Evolutionary conservation across 306 rosid species (phyloP).

Genomic region (Castanopsis chinensis): DNA sequence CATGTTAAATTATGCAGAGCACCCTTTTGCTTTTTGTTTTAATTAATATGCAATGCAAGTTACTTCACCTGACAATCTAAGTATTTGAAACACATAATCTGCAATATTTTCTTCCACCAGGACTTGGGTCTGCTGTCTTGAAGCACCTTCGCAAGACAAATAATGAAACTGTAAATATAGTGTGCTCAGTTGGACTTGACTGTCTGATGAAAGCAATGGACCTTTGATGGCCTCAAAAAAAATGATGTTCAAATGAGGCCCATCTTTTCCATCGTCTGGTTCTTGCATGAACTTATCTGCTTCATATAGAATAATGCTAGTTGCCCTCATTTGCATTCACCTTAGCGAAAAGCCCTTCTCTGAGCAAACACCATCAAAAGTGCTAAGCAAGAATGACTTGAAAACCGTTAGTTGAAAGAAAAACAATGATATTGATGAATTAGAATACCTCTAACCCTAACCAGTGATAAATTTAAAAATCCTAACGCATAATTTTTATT

Average conservation of each 20-base stretch:
- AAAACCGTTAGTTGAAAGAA: conserved; percentile 27
- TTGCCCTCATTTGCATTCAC: conserved; percentile 40
- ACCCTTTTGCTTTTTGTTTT: background rate
- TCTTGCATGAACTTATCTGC: conserved; percentile 34
- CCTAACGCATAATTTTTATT: background rate
- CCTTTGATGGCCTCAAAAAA: conserved; percentile 94
- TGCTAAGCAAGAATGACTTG: conserved; percentile 40
- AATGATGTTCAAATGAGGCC: conserved; percentile 44
- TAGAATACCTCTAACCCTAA: background rate
- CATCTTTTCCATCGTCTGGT: conserved; percentile 42
- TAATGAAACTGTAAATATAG: conserved; percentile 64
- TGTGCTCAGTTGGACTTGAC: conserved; percentile 72
- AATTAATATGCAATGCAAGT: conserved; percentile 11
- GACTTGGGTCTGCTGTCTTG: conserved; percentile 58
- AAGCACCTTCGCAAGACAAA: conserved; percentile 57
- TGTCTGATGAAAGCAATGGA: conserved; percentile 75
- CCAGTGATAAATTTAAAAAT: background rate
- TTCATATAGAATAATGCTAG: conserved; percentile 35
- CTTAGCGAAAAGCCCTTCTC: conserved; percentile 54
- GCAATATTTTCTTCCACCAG: conserved; percentile 87
- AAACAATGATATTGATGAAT: background rate
- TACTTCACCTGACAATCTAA: conserved; percentile 76
- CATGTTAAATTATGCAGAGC: background rate
- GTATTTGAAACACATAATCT: conserved; percentile 88
- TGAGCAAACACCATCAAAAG: conserved; percentile 70